Percentiles rank a stretch among this genome's conserved stretches.
Conservation (phyloP, 805 yeast genomes). For the Metschnikowia bowlesiae region DNA sequence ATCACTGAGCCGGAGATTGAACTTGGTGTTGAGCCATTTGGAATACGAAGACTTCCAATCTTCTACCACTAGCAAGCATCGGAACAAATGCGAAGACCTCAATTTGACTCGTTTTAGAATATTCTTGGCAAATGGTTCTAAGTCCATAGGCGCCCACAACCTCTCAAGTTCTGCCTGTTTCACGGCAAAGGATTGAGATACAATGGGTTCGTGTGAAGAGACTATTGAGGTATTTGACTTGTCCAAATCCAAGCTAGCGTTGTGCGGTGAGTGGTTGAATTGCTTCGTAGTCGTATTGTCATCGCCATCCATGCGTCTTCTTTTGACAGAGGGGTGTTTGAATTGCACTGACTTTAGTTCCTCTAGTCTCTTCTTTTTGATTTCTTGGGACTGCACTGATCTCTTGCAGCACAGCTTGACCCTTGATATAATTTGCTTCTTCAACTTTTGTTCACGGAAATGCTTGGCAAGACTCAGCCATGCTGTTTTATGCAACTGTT, state of each 20-base stretch:
- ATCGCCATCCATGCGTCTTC: slow-evolving; percentile 6
- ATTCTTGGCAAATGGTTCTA: slow-evolving; percentile 29
- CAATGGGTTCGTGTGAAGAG: not conserved
- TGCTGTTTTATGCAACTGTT: slow-evolving; percentile 43
- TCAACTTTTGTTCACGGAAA: slow-evolving; percentile 29
- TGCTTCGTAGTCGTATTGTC: slow-evolving; percentile 2
- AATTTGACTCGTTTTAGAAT: slow-evolving; percentile 26
- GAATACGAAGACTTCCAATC: slow-evolving; percentile 47
- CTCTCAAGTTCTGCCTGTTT: slow-evolving; percentile 33
- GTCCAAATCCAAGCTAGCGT: not conserved
- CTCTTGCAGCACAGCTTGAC: slow-evolving; percentile 26
- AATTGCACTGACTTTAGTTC: slow-evolving; percentile 28
- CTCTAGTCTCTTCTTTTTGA: slow-evolving; percentile 28
- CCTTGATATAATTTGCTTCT: slow-evolving; percentile 24
- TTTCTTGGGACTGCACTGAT: slow-evolving; percentile 20
- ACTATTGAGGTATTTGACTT: not conserved
- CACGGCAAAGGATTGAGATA: slow-evolving; percentile 11
- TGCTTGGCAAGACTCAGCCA: slow-evolving; percentile 45
- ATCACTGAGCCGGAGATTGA: slow-evolving; percentile 32
- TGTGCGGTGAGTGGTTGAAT: not conserved
- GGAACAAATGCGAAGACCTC: slow-evolving; percentile 21
- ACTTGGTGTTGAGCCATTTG: slow-evolving; percentile 47
- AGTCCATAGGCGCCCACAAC: slow-evolving; percentile 47
- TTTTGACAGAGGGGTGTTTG: slow-evolving; percentile 17
- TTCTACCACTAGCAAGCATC: slow-evolving; percentile 41